Base-by-base conservation (phyloP, 163 green algal species). In the Botryococcus braunii region DNA sequence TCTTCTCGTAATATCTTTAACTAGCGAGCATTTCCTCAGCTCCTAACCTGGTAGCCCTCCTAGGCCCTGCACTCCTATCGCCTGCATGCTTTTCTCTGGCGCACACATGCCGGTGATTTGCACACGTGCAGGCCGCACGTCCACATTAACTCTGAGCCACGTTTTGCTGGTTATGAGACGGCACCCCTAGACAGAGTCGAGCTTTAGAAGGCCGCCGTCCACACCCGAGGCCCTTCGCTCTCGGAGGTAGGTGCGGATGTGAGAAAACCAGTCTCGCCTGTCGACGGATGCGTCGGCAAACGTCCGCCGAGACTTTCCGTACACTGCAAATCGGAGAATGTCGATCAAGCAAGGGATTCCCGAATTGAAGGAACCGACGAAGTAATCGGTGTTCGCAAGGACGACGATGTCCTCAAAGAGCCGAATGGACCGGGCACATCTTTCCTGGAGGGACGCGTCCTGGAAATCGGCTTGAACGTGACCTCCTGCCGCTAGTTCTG, bases 261-360 rank as follows among this genome's bases (percentile, higher is more conserved):
- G 56, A 9, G 27, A 63, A 21, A 29, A 37, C 27, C 27, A 63
- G 56, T 63, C 56, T 21, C 41, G 27, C 21, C 41, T 34, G 34
- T 35, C 34, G 5, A 63, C 40, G 9, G 56, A 63, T 8, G 56
- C 56, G 23, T 63, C 56, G 21, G 41, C 56, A 40, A 63, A 63
- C 2, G 27, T 63, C 17, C 27, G 9, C 31, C 56, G 40, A 35
- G 40, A 34, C 27, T 63, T 63, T 34, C 41, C 41, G 56, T 63
- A 63, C 27, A 63, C 56, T 25, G 56, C 56, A 63, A 63, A 63
- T 1, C 56, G 56, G 34, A 63, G 56, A 34, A 63, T 35, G 31
- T 63, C 56, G 34, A 63, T 35, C 11, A 63, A 29, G 3, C 41
- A 35, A 21, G 56, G 56, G 34, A 63, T 34, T 34, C 56, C 56